phyloP scores from a whole-genome alignment of 441 rosid genomes.

The Erysimum pusillum region DNA sequence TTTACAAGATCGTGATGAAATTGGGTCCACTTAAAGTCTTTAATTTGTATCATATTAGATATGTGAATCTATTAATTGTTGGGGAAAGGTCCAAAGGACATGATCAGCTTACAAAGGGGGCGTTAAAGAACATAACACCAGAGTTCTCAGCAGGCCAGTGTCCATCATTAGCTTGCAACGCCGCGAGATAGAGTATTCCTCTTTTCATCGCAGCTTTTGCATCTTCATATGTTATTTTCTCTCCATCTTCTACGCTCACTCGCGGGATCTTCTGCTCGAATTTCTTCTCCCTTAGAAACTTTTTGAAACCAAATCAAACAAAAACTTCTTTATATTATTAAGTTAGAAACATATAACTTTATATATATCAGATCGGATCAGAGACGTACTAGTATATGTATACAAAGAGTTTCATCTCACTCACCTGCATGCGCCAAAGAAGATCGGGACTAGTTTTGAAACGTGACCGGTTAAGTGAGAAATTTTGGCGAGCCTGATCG shows the following conservation, averaged over 20 bases:
- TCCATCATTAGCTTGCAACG: background rate
- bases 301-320: background rate
- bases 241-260: background rate
- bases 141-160: background rate
- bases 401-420: background rate
- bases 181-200: background rate
- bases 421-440: background rate
- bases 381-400: no score
- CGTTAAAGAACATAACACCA: background rate
- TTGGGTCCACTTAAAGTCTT: no score
- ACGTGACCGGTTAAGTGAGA: background rate
- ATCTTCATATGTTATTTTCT: background rate
- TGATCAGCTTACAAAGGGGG: no score
- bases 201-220: background rate
- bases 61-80: no score
- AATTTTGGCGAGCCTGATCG: background rate
- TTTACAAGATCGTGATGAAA: no score
- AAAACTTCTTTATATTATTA: no score
- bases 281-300: background rate
- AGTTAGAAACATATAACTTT: no score
- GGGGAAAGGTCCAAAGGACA: no score
- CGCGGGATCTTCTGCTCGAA: background rate
- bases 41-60: no score
- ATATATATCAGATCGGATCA: no score
- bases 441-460: background rate